These are phyloP conservation scores for Rhynchospora breviuscula DNA, from an alignment of 176 grass and related monocot species.

Conservation along the genomic window DNA sequence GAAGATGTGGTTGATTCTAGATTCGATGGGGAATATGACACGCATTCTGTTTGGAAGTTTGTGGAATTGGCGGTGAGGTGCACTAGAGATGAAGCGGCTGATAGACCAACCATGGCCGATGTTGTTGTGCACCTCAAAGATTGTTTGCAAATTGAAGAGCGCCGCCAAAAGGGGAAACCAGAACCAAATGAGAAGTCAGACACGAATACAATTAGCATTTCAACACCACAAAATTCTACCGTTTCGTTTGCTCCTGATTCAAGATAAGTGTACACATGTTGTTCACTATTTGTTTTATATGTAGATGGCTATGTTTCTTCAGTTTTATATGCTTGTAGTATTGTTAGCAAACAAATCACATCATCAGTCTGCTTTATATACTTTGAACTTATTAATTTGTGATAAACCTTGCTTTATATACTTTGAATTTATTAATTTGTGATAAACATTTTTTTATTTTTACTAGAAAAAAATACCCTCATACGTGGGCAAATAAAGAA, in stretches of 20 bases:
- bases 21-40: constrained; percentile 5
- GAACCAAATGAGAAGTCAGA: not conserved
- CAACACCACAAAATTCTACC: not conserved
- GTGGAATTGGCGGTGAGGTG: constrained; percentile 9
- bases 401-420: too few relatives aligned
- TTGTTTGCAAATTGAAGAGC: constrained; percentile 2
- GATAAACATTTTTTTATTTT: too few relatives aligned
- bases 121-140: constrained; percentile 15
- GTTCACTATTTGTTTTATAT: not conserved
- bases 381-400: too few relatives aligned
- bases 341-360: too few relatives aligned
- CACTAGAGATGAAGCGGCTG: not conserved
- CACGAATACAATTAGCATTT: not conserved
- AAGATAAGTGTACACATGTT: not conserved
- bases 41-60: not conserved
- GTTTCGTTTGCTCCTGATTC: not conserved
- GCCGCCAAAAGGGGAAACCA: not conserved
- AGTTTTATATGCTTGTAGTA: too few relatives aligned
- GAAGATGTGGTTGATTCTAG: constrained; percentile 3
- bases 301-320: too few relatives aligned
- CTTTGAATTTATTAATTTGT: too few relatives aligned
- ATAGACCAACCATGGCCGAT: constrained; percentile 18
- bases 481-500: too few relatives aligned
- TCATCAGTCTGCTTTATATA: too few relatives aligned
- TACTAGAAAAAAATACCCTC: too few relatives aligned